Evolutionary conservation across 306 rosid genomes (phyloP).

Genomic region (Trifolium subterraneum): DNA sequence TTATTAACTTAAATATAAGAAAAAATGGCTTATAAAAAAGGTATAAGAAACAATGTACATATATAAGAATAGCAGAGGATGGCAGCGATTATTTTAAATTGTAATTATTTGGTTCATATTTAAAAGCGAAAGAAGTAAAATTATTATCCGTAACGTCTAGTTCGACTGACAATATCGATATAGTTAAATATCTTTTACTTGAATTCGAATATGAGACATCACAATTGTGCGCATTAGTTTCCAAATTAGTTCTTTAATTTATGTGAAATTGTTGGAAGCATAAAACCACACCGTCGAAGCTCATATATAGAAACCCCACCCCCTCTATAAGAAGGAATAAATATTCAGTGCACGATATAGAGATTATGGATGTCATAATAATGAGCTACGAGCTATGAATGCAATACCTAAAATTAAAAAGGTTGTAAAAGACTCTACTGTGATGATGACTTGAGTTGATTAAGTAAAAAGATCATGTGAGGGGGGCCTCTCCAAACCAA

Average conservation of each 20-base stretch:
- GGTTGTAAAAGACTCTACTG: slow-evolving; percentile 46
- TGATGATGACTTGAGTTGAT: slow-evolving; percentile 48
- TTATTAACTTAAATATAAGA: too few relatives aligned
- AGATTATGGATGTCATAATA: slow-evolving; percentile 41
- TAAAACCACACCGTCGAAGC: background rate
- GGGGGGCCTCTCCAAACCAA: slow-evolving; percentile 41
- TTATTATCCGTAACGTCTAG: too few relatives aligned
- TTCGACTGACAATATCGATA: too few relatives aligned
- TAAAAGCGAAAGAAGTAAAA: too few relatives aligned
- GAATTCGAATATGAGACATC: too few relatives aligned
- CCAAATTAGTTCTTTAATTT: background rate
- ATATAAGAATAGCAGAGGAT: too few relatives aligned
- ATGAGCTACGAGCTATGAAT: slow-evolving; percentile 42
- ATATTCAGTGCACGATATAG: slow-evolving; percentile 25
- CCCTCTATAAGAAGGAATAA: slow-evolving; percentile 14
- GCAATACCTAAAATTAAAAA: slow-evolving; percentile 37
- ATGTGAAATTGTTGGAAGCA: background rate
- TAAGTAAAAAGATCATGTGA: slow-evolving; percentile 32
- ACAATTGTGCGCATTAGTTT: too few relatives aligned
- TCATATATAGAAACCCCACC: slow-evolving; percentile 17
- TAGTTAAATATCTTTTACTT: too few relatives aligned
- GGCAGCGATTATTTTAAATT: too few relatives aligned
- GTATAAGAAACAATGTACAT: too few relatives aligned
- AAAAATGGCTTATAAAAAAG: too few relatives aligned
- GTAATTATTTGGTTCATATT: too few relatives aligned